Evolutionary conservation across 495 filamentous ascomycete genomes (phyloP).

Genomic region (Neurospora sp.): DNA sequence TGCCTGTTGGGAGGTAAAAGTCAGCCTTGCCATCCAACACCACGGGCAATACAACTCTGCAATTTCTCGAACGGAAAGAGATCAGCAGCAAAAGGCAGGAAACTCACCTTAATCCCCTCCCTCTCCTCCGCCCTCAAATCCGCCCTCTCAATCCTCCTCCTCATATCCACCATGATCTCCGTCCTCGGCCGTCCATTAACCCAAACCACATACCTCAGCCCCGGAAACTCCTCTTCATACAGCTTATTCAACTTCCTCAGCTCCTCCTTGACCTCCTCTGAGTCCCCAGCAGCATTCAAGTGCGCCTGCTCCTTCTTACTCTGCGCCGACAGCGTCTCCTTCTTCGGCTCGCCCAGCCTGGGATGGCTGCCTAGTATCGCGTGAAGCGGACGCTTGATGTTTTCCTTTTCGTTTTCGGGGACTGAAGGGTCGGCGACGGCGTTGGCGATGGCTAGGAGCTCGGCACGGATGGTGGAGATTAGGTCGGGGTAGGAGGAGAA

Average conservation of each 20-base stretch:
- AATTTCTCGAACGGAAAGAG: no score
- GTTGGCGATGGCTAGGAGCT: slow-evolving; percentile 38
- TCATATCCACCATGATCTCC: slow-evolving; percentile 80
- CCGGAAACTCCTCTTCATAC: slow-evolving; percentile 77
- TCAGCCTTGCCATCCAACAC: not conserved
- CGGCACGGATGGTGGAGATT: slow-evolving; percentile 37
- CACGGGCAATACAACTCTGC: no score
- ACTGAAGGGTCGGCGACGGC: slow-evolving; percentile 2
- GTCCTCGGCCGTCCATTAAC: slow-evolving; percentile 71
- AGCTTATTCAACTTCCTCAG: slow-evolving; percentile 59
- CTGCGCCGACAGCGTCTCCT: slow-evolving; percentile 48
- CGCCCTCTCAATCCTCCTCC: slow-evolving; percentile 57
- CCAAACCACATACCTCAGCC: slow-evolving; percentile 84
- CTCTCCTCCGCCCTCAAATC: slow-evolving; percentile 57
- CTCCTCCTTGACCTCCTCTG: slow-evolving; percentile 42
- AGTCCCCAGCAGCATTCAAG: slow-evolving; percentile 32
- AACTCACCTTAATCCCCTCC: slow-evolving; percentile 65
- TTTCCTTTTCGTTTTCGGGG: slow-evolving; percentile 1
- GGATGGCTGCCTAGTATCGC: slow-evolving; percentile 82
- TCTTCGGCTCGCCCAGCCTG: slow-evolving; percentile 69
- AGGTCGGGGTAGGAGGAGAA: slow-evolving; percentile 38
- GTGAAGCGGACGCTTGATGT: slow-evolving; percentile 22
- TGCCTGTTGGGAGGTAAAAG: slow-evolving; percentile 19
- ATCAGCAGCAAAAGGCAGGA: no score
- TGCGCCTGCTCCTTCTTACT: slow-evolving; percentile 73